phyloP scores from a whole-genome alignment of 2,329 filamentous ascomycete species.

The Ilyonectria mors-panacis region DNA sequence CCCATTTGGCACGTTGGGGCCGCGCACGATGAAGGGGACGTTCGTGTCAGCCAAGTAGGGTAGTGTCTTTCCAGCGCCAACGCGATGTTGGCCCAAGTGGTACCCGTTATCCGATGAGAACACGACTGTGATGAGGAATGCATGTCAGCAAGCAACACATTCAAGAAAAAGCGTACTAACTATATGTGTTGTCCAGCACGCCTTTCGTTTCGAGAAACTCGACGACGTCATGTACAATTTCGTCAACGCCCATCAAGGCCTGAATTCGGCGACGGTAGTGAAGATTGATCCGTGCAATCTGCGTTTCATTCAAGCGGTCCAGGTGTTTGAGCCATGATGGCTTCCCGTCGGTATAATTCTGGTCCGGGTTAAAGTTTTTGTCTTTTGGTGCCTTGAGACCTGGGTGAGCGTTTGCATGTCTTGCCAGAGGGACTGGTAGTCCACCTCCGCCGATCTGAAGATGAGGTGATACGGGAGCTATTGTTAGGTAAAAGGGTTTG shows the following conservation, averaged over 20 bases:
- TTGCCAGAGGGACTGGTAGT: constrained; percentile 57
- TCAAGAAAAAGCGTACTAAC: background rate
- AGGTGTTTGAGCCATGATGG: constrained; percentile 34
- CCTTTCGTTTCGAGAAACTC: constrained; percentile 48
- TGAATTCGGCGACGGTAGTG: constrained; percentile 59
- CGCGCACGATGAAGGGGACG: constrained; percentile 65
- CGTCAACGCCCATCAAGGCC: constrained; percentile 60
- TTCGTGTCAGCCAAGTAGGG: constrained; percentile 67
- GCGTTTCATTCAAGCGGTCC: constrained; percentile 39
- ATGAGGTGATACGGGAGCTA: constrained; percentile 61
- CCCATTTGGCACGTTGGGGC: constrained; percentile 60
- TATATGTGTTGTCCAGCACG: constrained; percentile 60
- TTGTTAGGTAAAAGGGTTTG: constrained; percentile 68
- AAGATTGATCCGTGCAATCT: constrained; percentile 38
- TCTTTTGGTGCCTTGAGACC: constrained; percentile 72
- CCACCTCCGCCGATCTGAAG: constrained; percentile 43
- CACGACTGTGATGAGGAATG: constrained; percentile 53
- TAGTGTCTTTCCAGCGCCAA: constrained; percentile 66
- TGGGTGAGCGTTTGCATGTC: constrained; percentile 72
- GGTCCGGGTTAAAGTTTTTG: constrained; percentile 73
- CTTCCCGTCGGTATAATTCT: constrained; percentile 12
- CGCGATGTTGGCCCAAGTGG: constrained; percentile 66
- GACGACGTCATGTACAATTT: constrained; percentile 58
- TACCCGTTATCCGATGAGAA: constrained; percentile 69
- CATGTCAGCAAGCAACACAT: constrained; percentile 54